Conservation (phyloP, 345 rosid genomes). For the Citrus medica region DNA sequence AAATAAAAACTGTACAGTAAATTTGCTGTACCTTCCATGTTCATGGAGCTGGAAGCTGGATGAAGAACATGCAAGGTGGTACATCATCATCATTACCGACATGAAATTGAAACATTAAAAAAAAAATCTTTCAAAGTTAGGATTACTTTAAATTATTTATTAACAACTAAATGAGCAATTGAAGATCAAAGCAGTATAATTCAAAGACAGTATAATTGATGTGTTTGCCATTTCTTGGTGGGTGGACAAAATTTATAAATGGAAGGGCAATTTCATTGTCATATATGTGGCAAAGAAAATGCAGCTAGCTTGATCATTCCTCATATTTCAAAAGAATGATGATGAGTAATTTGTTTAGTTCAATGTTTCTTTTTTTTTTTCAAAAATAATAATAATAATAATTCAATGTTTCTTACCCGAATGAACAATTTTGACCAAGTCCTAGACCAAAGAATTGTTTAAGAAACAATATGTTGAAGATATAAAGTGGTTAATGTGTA, state of each 20-base stretch:
- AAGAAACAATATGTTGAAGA: no score
- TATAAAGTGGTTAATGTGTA: no score
- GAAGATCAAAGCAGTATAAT: constrained; percentile 18
- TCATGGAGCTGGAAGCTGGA: neutral
- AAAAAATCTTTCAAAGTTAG: neutral
- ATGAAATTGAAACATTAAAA: neutral
- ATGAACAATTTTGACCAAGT: no score
- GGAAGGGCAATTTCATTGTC: neutral
- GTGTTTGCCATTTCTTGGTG: constrained; percentile 24
- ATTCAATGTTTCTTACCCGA: no score
- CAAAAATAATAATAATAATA: no score
- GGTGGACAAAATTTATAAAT: constrained; percentile 8
- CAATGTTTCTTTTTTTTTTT: no score
- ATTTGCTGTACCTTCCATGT: neutral
- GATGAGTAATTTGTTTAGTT: neutral
- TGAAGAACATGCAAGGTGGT: constrained; percentile 2
- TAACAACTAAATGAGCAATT: neutral
- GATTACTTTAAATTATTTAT: neutral
- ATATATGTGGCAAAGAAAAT: no score
- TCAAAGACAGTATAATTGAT: constrained; percentile 22
- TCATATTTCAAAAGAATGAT: neutral
- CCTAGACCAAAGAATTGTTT: no score
- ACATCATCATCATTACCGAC: constrained; percentile 22
- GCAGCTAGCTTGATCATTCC: no score
- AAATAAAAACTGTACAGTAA: neutral